Conservation (phyloP, 805 yeast genomes). For the Cyberlindnera nakhonratchasimensis region DNA sequence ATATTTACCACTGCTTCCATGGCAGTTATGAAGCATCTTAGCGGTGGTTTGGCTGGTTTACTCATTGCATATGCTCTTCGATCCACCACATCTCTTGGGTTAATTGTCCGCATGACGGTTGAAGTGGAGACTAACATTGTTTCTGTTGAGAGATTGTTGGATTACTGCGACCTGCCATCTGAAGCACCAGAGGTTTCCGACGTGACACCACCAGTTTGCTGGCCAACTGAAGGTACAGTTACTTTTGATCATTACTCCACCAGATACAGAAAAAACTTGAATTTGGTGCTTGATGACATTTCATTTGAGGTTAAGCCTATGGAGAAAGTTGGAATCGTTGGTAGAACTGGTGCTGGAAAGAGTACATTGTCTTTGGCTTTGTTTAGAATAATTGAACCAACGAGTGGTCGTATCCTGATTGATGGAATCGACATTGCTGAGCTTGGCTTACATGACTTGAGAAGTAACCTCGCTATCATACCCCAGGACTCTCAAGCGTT, state of each 20-base stretch:
- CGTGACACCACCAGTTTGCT: conserved; percentile 60
- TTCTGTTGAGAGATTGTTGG: conserved; percentile 90
- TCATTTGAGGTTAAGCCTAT: conserved; percentile 58
- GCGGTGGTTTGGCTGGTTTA: conserved; percentile 82
- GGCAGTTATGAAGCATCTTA: conserved; percentile 43
- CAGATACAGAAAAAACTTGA: conserved; percentile 80
- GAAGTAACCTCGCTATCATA: conserved; percentile 76
- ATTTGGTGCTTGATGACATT: conserved; percentile 70
- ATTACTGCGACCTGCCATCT: conserved; percentile 68
- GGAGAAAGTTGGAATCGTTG: conserved; percentile 93
- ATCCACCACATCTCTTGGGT: conserved; percentile 86
- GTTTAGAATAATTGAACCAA: conserved; percentile 79
- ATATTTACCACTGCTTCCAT: conserved; percentile 49
- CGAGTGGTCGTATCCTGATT: conserved; percentile 61
- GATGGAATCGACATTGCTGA: conserved; percentile 66
- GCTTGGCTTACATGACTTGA: conserved; percentile 73
- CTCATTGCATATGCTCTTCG: conserved; percentile 91
- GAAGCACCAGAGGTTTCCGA: conserved; percentile 79
- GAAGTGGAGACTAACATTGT: conserved; percentile 98
- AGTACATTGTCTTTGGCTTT: conserved; percentile 80
- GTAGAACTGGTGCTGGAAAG: conserved; percentile 97
- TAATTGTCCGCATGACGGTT: conserved; percentile 98
- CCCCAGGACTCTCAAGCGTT: conserved; percentile 95
- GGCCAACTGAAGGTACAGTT: conserved; percentile 75
- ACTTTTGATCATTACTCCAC: conserved; percentile 71